Base-by-base conservation (phyloP, 192 early-diverging fungal genomes). In the Podila verticillata region DNA sequence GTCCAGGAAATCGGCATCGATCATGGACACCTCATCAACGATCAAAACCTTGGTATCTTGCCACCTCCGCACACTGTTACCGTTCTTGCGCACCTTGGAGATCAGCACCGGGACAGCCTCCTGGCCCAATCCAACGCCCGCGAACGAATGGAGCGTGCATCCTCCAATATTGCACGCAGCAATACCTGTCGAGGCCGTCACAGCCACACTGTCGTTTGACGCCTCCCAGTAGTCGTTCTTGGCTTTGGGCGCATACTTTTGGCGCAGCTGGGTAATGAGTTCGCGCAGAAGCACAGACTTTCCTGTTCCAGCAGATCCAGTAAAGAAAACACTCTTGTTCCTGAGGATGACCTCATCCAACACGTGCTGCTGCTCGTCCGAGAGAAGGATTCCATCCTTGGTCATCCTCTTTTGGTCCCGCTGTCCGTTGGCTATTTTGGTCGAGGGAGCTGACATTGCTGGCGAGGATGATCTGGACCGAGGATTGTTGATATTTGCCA, bases 1-100 rank as follows among this genome's bases (percentile, higher is more conserved):
- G 20, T 94, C 94, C 75, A 95, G 91, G 22, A 93, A 82, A 2
- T 64, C 84, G 1, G 79, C 90, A 61, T 95, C 94, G 9, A 95
- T 70, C 94, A 95, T 95, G 1, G 93, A 94, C 15, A 91, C 88
- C 83, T 95, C 94, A 79, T 95, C 94, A 60, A 95, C 87, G 31
- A 95, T 88, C 51, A 95, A 77, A 13, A 92, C 91, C 32, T 86
- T 73, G 6, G 89, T 88, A 22, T 73, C 57, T 48, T 31, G 63
- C 94, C 94, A 95, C 64, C 94, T 83, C 28, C 75, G 64, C 15
- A 68, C n/a, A 0, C 85, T 85, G 7, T 48, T 77, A n/a, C 51
- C 44, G 13, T 48, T 69, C 20, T 61, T 68, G 15, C 65, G 70
- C 5, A 88, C 72, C 29, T 67, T 82, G 2, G 58, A 65, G 2